phyloP scores from a whole-genome alignment of 495 filamentous ascomycete species.

The Aspergillus saccharolyticus region DNA sequence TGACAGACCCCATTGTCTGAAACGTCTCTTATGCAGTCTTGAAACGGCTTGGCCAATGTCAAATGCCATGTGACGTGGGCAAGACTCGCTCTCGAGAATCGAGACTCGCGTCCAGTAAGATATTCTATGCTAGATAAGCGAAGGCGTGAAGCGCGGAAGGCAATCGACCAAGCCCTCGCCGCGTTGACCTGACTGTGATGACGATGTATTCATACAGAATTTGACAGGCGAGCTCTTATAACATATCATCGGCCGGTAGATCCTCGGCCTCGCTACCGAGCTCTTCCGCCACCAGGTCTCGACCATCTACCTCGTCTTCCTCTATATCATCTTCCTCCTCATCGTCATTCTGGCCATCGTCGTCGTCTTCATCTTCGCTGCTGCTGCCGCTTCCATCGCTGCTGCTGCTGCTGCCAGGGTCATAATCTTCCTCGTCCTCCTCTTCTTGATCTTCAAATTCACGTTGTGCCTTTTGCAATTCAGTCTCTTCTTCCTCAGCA shows the following conservation, averaged over 20 bases:
- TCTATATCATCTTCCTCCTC: constrained; percentile 38
- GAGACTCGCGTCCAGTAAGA: neutral
- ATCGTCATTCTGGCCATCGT: constrained; percentile 45
- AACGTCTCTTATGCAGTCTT: constrained; percentile 7
- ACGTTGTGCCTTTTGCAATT: constrained; percentile 65
- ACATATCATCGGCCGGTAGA: constrained; percentile 26
- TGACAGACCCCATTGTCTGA: constrained; percentile 5
- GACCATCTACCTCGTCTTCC: constrained; percentile 48
- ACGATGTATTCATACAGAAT: constrained; percentile 4
- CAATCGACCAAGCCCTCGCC: neutral
- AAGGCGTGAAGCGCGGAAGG: neutral
- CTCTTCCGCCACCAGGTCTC: constrained; percentile 32
- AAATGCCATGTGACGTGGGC: neutral
- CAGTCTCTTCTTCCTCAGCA: constrained; percentile 42
- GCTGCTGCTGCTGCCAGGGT: constrained; percentile 70
- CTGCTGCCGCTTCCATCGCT: constrained; percentile 64
- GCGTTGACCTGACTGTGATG: neutral
- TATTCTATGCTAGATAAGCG: neutral
- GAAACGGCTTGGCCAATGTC: constrained; percentile 6
- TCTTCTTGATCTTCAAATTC: constrained; percentile 63
- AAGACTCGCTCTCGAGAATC: neutral
- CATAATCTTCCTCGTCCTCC: constrained; percentile 86
- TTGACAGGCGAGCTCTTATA: constrained; percentile 13
- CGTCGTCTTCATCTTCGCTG: constrained; percentile 50
- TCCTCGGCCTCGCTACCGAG: constrained; percentile 41